Percentiles rank a stretch among this genome's conserved stretches.
phyloP scores from a whole-genome alignment of 805 yeast species.

The Tetrapisispora pingtungensis region DNA sequence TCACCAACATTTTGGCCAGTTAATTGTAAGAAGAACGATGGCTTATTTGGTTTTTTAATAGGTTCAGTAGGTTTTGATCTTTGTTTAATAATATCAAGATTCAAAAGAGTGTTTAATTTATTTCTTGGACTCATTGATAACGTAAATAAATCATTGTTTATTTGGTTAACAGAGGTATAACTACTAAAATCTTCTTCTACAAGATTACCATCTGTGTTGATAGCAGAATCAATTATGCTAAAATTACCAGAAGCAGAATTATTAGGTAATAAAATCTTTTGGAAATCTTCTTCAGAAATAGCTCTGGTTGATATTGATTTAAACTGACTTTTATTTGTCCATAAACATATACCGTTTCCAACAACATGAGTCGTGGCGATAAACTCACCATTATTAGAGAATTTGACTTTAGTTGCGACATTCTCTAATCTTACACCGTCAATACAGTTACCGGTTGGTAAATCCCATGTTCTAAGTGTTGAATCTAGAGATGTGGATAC shows the following conservation, averaged over 20 bases:
- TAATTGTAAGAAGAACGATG: constrained; percentile 71
- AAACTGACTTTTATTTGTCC: constrained; percentile 90
- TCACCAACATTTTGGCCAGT: constrained; percentile 63
- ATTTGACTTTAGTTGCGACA: constrained; percentile 71
- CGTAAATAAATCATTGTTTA: constrained; percentile 54
- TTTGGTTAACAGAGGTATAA: constrained; percentile 51
- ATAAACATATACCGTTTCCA: constrained; percentile 80
- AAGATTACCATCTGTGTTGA: constrained; percentile 29
- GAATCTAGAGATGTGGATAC: constrained; percentile 75
- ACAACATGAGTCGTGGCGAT: constrained; percentile 87
- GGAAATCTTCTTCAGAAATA: constrained; percentile 66
- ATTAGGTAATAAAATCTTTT: constrained; percentile 55
- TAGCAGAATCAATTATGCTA: constrained; percentile 67
- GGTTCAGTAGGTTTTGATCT: constrained; percentile 88
- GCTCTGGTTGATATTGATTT: constrained; percentile 64
- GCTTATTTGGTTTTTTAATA: constrained; percentile 70
- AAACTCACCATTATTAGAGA: constrained; percentile 82
- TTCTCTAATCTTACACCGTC: constrained; percentile 74
- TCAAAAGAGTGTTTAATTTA: constrained; percentile 67
- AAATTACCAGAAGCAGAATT: constrained; percentile 71
- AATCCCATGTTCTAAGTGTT: constrained; percentile 91
- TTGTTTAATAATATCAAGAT: constrained; percentile 73
- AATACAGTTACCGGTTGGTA: constrained; percentile 93
- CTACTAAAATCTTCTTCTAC: constrained; percentile 21
- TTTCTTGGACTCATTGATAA: constrained; percentile 67